Base-by-base conservation (phyloP, 257 asterid genomes). In the Solanum lycopersicoides region DNA sequence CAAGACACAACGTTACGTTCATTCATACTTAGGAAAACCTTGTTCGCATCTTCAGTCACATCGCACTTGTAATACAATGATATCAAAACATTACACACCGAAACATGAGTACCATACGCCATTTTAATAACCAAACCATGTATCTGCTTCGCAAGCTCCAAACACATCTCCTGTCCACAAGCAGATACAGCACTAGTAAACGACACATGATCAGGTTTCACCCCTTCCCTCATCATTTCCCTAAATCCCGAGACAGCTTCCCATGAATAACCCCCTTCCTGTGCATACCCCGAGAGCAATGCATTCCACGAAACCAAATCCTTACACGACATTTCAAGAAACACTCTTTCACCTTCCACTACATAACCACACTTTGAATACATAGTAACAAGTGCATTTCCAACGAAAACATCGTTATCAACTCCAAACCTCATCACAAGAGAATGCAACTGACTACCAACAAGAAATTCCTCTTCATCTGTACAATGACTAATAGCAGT, bases 221-320 rank as follows among this genome's bases (percentile, higher is more conserved):
- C 37, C 60, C 93, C 92, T 72, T 63, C 92, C 82, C 88, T 94
- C 53, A 92, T 92, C 98, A 95, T 95, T 86, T 95, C 92, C 82
- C 86, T 83, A 84, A 95, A 95, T 41, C 89, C 92, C 34, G 56
- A 80, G 86, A 91, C 91, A 80, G 94, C 95, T 86, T 92, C 90
- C 66, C 80, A 16, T n/a, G 95, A 96, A 89, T 89, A 79, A 80
- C 91, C 86, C 66, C 98, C 99, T 89, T 93, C 97, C 80, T 94
- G 98, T 72, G 93, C 95, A 91, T 94, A 94, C 35, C 98, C 98
- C 0, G 98, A 95, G 66, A 97, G 91, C 91, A 97, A 88, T 14
- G 99, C 96, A 83, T 97, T 97, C 98, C 98, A 97, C 13, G 98
- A 95, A 84, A 97, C 98, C 91, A 91, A 90, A 92, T 97, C 99